Evolutionary conservation across 257 asterid genomes (phyloP), one percentile per base, ranked within the genome.

Genomic region (Solanum chmielewskii): DNA sequence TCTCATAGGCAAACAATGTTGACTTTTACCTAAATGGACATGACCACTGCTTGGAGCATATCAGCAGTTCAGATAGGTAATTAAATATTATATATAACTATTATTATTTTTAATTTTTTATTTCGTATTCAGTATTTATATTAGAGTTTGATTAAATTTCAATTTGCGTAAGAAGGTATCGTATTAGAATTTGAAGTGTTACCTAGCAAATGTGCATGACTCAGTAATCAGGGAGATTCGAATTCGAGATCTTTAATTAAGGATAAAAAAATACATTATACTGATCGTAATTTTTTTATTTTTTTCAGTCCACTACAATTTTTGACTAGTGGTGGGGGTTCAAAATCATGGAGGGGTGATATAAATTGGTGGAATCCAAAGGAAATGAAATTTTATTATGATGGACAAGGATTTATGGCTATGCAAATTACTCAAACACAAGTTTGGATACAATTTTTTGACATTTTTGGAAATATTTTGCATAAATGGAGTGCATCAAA

Each of bases 261-360:
- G 11, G 0, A 18, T 1, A n/a, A 52, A 18, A 4, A 6, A 16
- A 10, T 18, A 8, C 35, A 35, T 73, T 73, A 73, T 35, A 31
- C 0, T 69, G 23, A 31, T 70, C 6, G 0, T 37, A 4, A 16
- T 7, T 42, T 42, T 74, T 37, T 12, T 3, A 3, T 15, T 27
- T 39, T 64, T 68, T 66, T 33, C 64, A 84, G 92, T n/a, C 25
- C 88, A 15, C 87, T 92, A 47, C 95, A 94, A 7, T 94, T 94
- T 89, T 85, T 96, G 52, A 94, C 99, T 11, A 95, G 99, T 49
- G 99, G 98, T 42, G 98, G 98, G 6, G 99, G 98, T 27, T 96
- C 98, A 25, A 93, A 94, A 90, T 97, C 98, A 8, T 96, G 98
- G 99, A 93, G 90, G 69, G 91, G 91, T 59, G 89, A 47, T 18